Base-by-base conservation (phyloP, 352 stramenopile species). In the Globisporangium uncinulatum region DNA sequence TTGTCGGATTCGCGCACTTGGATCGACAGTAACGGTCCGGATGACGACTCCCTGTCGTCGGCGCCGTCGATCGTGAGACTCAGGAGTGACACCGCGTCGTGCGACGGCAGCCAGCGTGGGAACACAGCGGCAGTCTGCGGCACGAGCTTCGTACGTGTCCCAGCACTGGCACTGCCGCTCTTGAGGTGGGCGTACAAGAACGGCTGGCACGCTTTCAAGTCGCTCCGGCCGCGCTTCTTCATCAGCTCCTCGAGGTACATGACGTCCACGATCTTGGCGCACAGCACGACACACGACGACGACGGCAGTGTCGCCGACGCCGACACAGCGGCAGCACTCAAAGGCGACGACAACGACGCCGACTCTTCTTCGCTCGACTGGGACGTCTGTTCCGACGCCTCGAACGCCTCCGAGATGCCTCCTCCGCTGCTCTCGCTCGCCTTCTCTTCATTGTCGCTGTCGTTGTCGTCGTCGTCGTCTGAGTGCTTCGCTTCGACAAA, bases 1-100 rank as follows among this genome's bases (percentile, higher is more conserved):
- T 74, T 81, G 51, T 90, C 81, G 15, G 74, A 65, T 67, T 92
- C 82, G 51, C 82, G 74, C 29, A 92, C 73, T 47, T 92, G 74
- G n/a, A 90, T 62, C 21, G 74, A 46, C 37, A 86, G 62, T 21
- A 73, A 56, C 44, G 62, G 20, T 62, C 55, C 13, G 43, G 50
- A n/a, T 42, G 14, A 13, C 39, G 6, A 32, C 41, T 20, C 44
- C 24, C 19, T 20, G 0, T 4, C 19, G 6, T 48, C 61, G 46
- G 66, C 54, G 36, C 43, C 62, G 31, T 65, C 36, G 24, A 78
- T 64, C 13, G 75, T 66, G 36, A 72, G 66, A 59, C 65, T 86
- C 37, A 75, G 62, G 37, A 73, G 43, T 14, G 74, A 63, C n/a
- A 58, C 51, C 6, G 63, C 66, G 29, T 67, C 70, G 10, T 49